A percentile compares a stretch with the other conserved stretches of the same genome.
Evolutionary conservation across 768 basidiomycete genomes (phyloP).

Genomic region (Cystobasidium ongulense): DNA sequence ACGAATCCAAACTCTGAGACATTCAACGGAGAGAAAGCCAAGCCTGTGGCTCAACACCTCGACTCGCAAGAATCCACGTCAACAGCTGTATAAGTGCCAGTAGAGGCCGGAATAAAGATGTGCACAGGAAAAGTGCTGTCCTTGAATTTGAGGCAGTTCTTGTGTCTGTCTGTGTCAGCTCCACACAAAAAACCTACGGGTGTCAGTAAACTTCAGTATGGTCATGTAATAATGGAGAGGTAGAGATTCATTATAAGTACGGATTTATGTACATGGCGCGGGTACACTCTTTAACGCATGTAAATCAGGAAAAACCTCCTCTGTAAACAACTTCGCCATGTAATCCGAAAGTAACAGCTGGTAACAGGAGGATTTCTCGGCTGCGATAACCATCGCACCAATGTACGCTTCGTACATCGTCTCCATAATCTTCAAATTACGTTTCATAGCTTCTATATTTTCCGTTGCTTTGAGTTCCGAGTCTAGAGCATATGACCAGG

Average conservation of each 20-base stretch:
- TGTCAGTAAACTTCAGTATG: too few relatives aligned
- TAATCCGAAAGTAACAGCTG: background rate
- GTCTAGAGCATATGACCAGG: background rate
- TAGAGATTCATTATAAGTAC: too few relatives aligned
- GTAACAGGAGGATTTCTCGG: background rate
- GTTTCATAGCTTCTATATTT: background rate
- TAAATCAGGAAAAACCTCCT: background rate
- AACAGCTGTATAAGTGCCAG: conserved; percentile 7
- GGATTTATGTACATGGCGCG: background rate
- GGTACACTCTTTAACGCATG: background rate
- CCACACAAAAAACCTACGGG: too few relatives aligned
- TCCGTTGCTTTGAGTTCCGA: background rate
- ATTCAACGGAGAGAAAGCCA: background rate
- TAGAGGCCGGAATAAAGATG: too few relatives aligned
- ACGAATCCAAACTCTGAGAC: background rate
- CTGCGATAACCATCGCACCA: background rate
- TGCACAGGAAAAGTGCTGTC: too few relatives aligned
- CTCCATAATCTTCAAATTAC: background rate
- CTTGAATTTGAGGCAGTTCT: too few relatives aligned
- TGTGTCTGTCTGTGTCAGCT: too few relatives aligned
- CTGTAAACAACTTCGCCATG: background rate
- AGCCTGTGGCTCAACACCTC: background rate
- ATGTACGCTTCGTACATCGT: background rate
- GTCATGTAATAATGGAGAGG: too few relatives aligned
- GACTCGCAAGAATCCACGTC: background rate